Base-by-base conservation (phyloP, 1,284 basidiomycete genomes). In the Ustilago nuda region DNA sequence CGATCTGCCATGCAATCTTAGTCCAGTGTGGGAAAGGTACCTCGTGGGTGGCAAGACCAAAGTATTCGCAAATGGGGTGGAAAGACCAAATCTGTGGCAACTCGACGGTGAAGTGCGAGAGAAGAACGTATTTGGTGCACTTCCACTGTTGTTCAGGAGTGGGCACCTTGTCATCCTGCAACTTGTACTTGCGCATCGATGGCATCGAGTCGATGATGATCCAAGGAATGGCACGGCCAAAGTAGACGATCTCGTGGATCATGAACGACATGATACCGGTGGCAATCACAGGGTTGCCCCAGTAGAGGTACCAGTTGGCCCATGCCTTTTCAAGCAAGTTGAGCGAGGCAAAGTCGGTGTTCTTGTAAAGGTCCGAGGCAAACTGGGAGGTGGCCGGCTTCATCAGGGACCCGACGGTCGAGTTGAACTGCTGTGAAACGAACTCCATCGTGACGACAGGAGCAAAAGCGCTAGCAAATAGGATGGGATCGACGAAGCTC, bases 51-150 rank as follows among this genome's bases (percentile, higher is more conserved):
- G 90, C 87, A 92, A 99, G 93, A 81, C 94, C 95, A 79, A 98
- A 90, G 72, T 89, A 88, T 84, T 95, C 94, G 58, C 94, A 95
- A 83, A 96, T 78, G 11, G 95, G 96, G 87, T 99, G 95, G 91
- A 99, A 98, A 56, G 94, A 88, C 92, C 93, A 95, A 83, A 98
- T 98, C 91, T 98, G 84, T 15, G 96, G 96, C 12, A 95, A 89
- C 87, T 99, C 96, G 78, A 98, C 92, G 43, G 95, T 96, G 86
- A 99, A 97, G 87, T 99, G 97, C 13, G 94, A 95, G 85, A 94
- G 91, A 7, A 99, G 89, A 35, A 99, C 96, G 82, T 92, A 91
- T 87, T 95, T 96, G 41, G 94, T 97, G 88, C 95, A 98, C 76
- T 94, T 92, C 94, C 94, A 97, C 87, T 98, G 94, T 85, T 98